A percentile compares a stretch with the other conserved stretches of the same genome.
Evolutionary conservation across 2,329 filamentous ascomycete species (phyloP).

Genomic region (Coniosporium tulheliwenetii): DNA sequence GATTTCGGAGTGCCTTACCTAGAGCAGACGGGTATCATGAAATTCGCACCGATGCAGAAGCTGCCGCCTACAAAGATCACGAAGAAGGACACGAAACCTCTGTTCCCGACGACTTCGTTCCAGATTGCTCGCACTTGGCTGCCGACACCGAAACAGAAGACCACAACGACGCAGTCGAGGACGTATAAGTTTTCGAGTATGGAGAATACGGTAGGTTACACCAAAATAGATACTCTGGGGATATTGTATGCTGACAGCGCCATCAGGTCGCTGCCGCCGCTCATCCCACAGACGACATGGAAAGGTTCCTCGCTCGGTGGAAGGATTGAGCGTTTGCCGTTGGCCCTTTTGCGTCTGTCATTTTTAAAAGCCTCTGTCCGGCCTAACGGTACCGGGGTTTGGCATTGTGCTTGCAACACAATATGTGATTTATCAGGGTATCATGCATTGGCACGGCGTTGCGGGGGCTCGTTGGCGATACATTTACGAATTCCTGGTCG

Average conservation of each 20-base stretch:
- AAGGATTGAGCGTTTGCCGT: conserved; percentile 30
- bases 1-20: conserved; percentile 36
- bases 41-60: conserved; percentile 46
- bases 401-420: too few relatives aligned
- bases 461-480: too few relatives aligned
- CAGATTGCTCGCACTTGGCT: conserved; percentile 35
- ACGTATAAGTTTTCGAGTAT: conserved; percentile 35
- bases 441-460: too few relatives aligned
- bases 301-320: conserved; percentile 42
- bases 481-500: too few relatives aligned
- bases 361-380: too few relatives aligned
- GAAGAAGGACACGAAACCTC: conserved; percentile 29
- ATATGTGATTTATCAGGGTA: too few relatives aligned
- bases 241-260: conserved; percentile 1
- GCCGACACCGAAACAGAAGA: conserved; percentile 26
- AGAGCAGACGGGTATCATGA: conserved; percentile 39
- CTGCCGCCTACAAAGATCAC: conserved; percentile 44
- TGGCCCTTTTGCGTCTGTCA: too few relatives aligned
- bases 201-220: conserved; percentile 41
- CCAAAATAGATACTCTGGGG: neutral
- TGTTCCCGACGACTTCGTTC: conserved; percentile 40
- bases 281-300: conserved; percentile 36
- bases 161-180: conserved; percentile 34
- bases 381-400: too few relatives aligned
- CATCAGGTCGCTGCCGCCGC: conserved; percentile 37